Base-by-base conservation (phyloP, 2,329 filamentous ascomycete genomes). In the Onygenales sp. region DNA sequence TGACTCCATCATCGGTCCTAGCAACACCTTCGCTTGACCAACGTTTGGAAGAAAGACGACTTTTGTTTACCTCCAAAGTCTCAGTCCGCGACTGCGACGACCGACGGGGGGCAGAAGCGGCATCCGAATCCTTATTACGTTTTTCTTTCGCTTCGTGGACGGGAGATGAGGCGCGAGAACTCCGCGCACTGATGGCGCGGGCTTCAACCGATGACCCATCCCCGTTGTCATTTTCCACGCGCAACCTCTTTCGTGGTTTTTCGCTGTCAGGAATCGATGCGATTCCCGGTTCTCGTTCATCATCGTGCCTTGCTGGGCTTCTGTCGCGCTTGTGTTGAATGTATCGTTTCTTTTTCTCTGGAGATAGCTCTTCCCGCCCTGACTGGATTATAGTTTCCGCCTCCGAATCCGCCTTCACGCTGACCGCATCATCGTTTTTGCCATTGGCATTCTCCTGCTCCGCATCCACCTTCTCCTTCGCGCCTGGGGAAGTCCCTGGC, bases 311-410 rank as follows among this genome's bases (percentile, higher is more conserved):
- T 17, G 32, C 55, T 35, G 10, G 33, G 42, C 52, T 54, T 50
- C 33, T 45, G 21, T 46, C 42, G 50, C 64, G 64, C 52, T 70
- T 64, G 60, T 73, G 71, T 44, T 66, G 61, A 51, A 71, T 69
- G 54, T 66, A 65, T 54, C 69, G 71, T 54, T 69, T 69, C 60
- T 70, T 72, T 63, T 75, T 75, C 62, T 75, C 71, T 5, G 73
- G 72, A 6, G 73, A 73, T 53, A 73, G 57, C 58, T 73, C 71
- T 42, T 73, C 71, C 32, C 71, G 69, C 51, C 70, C 71, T 10
- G 71, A 75, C 59, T 75, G 72, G 53, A 76, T 76, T 55, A 75
- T 72, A 17, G 73, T 76, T 62, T 76, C 73, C 52, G 73, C 73
- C 64, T 76, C 73, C 44, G 73, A 75, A 60, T 76, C 73, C 48